Evolutionary conservation across 2,329 filamentous ascomycete species (phyloP), one percentile per base, ranked within the genome.

Genomic region (Bimuria novae-zelandiae): DNA sequence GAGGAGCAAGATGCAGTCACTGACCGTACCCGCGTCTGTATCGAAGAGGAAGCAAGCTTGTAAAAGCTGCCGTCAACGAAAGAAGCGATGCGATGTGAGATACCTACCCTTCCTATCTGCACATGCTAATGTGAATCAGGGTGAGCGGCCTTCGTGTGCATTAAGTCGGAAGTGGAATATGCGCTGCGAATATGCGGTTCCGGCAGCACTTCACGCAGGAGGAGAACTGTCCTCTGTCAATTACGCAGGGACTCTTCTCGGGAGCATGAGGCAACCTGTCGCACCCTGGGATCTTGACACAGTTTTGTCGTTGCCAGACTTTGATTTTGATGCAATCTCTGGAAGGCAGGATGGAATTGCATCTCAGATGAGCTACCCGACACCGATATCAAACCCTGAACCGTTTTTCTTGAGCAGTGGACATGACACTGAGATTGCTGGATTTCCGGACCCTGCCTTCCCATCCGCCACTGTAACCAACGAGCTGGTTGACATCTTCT

Each of bases 41-140:
- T 55, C 58, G n/a, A 69, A 72, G 50, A 56, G 68, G 42, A 72
- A 72, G 51, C 68, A 68, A 50, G 67, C 68, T 17, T 72, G 69
- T 32, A 62, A 41, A 19, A 66, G 60, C 42, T 72, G 69, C 35
- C 54, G 69, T n/a, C 63, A 67, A 21, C 67, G 68, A n/a, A 72
- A 72, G 53, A 70, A 64, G 44, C 57, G 64, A 52, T 71, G 69
- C 53, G 64, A 69, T 54, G 69, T 70, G 58, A 16, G 54, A 32
- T 14, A 25, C 11, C 22, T 32, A 16, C 17, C 10, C 42, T 25
- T 51, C 33, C 17, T 36, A 14, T 17, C 17, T 16, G 29, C 37
- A 29, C n/a, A 10, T 14, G 10, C 25, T 55, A 43, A 48, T 33
- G 4, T 41, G 17, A 2, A 7, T 25, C 35, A 71, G 67, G 64